Evolutionary conservation across 2,329 filamentous ascomycete genomes (phyloP).

Genomic region (Boeremia lycopersici): DNA sequence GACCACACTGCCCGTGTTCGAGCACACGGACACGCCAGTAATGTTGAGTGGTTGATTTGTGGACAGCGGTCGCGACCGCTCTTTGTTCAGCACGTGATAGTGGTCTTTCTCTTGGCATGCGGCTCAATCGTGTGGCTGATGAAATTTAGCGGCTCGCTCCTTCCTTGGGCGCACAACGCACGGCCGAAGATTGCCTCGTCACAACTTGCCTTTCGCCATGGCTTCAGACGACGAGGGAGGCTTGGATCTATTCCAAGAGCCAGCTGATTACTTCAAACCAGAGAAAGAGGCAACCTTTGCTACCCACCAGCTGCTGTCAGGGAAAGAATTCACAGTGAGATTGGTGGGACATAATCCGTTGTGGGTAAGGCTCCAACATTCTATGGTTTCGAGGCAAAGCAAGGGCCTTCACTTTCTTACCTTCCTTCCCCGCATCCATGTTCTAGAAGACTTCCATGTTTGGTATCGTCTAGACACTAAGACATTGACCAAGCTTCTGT

Average conservation of each 20-base stretch:
- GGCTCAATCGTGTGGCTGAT: constrained; percentile 6
- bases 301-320: constrained; percentile 71
- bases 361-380: constrained; percentile 63
- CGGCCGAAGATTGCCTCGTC: constrained; percentile 20
- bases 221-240: constrained; percentile 42
- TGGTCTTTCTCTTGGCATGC: constrained; percentile 11
- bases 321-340: constrained; percentile 69
- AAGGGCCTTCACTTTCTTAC: constrained; percentile 1
- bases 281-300: constrained; percentile 77
- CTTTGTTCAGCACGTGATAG: constrained; percentile 7
- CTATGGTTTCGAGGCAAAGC: background rate
- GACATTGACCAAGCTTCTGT: background rate
- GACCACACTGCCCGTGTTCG: background rate
- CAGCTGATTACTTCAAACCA: constrained; percentile 78
- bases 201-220: constrained; percentile 29
- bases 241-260: constrained; percentile 75
- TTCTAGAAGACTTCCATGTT: constrained; percentile 2
- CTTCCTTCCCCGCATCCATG: background rate
- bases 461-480: background rate
- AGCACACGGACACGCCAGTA: background rate
- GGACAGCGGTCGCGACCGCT: background rate
- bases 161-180: constrained; percentile 17
- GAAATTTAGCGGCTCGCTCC: constrained; percentile 13
- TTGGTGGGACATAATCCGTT: constrained; percentile 87
- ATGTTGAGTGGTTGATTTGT: background rate